Conservation (phyloP, 1,284 basidiomycete species). For the Boletus semigastroideus region DNA sequence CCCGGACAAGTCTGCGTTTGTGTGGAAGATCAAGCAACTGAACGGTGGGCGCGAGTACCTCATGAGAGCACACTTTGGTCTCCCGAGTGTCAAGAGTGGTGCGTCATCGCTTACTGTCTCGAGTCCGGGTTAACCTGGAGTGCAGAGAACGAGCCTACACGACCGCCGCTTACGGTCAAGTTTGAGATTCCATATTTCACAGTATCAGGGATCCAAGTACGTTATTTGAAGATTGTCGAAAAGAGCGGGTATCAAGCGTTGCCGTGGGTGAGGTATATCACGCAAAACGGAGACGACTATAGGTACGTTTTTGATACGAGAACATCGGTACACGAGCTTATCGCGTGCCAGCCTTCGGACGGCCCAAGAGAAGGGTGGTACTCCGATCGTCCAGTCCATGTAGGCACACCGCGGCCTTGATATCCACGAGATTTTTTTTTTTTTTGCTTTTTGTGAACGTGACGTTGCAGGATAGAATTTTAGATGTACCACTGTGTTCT, state of each 20-base stretch:
- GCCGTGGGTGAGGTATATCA: slow-evolving; percentile 92
- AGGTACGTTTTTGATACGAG: slow-evolving; percentile 46
- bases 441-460: neutral
- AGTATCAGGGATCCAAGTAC: slow-evolving; percentile 94
- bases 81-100: slow-evolving; percentile 89
- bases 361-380: slow-evolving; percentile 73
- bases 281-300: slow-evolving; percentile 96
- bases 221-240: slow-evolving; percentile 97
- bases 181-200: slow-evolving; percentile 99
- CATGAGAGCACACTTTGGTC: slow-evolving; percentile 94
- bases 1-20: slow-evolving; percentile 93
- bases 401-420: slow-evolving; percentile 1
- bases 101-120: neutral
- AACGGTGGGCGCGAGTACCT: slow-evolving; percentile 92
- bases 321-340: neutral
- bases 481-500: slow-evolving; percentile 1
- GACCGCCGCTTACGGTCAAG: slow-evolving; percentile 93
- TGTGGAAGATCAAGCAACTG: slow-evolving; percentile 97
- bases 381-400: slow-evolving; percentile 55
- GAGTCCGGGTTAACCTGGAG: neutral
- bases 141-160: slow-evolving; percentile 46
- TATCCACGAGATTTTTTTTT: neutral
- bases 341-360: slow-evolving; percentile 58
- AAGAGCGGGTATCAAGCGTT: slow-evolving; percentile 96
- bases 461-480: neutral